Percentiles rank a stretch among this genome's conserved stretches.
Conservation (phyloP, 2,329 filamentous ascomycete species). For the Knufia fluminis region DNA sequence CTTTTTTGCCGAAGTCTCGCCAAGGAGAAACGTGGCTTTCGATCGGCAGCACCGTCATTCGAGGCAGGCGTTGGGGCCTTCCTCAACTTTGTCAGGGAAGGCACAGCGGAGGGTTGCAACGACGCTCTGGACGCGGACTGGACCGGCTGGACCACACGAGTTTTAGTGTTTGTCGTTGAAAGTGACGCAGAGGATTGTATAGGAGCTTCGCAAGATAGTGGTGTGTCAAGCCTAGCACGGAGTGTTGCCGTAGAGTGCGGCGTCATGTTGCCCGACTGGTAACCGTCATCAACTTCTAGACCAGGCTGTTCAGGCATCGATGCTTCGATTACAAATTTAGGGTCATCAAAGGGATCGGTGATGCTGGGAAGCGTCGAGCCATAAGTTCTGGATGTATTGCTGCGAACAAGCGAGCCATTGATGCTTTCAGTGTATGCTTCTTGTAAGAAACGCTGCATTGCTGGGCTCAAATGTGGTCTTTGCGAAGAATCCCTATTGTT, state of each 20-base stretch:
- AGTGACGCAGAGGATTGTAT: no score
- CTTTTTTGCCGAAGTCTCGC: no score
- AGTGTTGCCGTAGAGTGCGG: neutral
- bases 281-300: neutral
- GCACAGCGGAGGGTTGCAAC: no score
- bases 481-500: neutral
- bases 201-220: no score
- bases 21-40: no score
- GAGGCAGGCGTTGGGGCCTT: no score
- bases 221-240: neutral
- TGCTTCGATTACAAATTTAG: neutral
- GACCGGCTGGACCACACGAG: no score
- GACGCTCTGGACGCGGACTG: no score
- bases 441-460: constrained; percentile 3
- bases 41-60: no score
- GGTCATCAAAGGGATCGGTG: neutral
- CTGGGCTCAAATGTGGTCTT: neutral
- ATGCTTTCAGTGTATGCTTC: constrained; percentile 1
- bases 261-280: neutral
- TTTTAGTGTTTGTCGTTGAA: no score
- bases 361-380: neutral
- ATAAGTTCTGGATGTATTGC: neutral
- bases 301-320: neutral
- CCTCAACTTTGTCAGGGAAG: no score
- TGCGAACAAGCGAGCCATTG: neutral